phyloP scores from a whole-genome alignment of 345 rosid species.

The Toxicodendron radicans region DNA sequence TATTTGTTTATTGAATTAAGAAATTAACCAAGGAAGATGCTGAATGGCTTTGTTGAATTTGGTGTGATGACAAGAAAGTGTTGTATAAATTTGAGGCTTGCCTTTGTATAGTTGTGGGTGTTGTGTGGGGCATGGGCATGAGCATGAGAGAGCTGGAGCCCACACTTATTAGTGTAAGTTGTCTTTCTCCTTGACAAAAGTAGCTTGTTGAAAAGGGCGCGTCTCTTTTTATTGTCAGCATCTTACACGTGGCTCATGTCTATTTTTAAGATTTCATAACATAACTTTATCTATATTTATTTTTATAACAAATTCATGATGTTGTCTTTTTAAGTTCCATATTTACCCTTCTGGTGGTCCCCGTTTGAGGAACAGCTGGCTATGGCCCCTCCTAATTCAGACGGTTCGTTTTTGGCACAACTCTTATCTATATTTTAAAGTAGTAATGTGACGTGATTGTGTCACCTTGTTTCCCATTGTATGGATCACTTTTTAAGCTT shows the following conservation, averaged over 20 bases:
- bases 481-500: slow-evolving; percentile 5
- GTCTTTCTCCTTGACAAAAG: neutral
- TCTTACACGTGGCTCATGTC: slow-evolving; percentile 14
- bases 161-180: neutral
- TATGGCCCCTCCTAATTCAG: neutral
- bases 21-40: neutral
- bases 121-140: neutral
- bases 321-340: neutral
- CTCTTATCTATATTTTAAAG: too few species aligned
- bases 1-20: neutral
- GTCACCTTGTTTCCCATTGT: neutral
- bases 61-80: neutral
- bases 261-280: slow-evolving; percentile 11
- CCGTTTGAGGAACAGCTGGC: too few species aligned
- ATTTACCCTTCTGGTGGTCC: neutral
- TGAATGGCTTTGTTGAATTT: too few species aligned
- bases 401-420: neutral
- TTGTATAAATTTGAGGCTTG: slow-evolving; percentile 4
- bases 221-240: slow-evolving; percentile 17
- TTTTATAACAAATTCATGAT: too few species aligned
- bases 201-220: slow-evolving; percentile 21
- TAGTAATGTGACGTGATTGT: too few species aligned
- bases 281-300: neutral
- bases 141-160: too few species aligned
- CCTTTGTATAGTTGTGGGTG: neutral